Base-by-base conservation (phyloP, 495 filamentous ascomycete species). In the Baudoinia panamericana region DNA sequence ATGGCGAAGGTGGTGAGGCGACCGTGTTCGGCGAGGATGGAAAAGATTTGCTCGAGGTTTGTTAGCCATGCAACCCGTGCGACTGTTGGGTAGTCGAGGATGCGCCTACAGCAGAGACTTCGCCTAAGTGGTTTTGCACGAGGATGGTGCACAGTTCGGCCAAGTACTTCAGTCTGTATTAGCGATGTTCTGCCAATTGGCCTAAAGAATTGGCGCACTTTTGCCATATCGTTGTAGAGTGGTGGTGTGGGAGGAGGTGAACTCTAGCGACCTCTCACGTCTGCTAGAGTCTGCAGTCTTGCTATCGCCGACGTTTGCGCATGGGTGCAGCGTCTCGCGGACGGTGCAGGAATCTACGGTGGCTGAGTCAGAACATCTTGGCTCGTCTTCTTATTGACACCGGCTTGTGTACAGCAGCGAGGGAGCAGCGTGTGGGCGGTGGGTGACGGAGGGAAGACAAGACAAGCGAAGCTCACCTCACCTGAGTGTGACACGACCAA, bases 81-180 rank as follows among this genome's bases (percentile, higher is more conserved):
- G 9, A 9, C 26, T 13, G 13, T 29, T 13, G 9, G n/a, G n/a
- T n/a, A n/a, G n/a, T n/a, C n/a, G n/a, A n/a, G n/a, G n/a, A 31
- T 31, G 16, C 24, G 69, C 84, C 53, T 78, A 96, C 88, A 56
- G 83, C 82, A 36, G 83, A 80, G 20, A 97, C 70, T 54, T 93
- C 82, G 49, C 90, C 90, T 60, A 86, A 84, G 16, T 80, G 70
- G 53, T 94, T 84, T 44, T 84, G 72, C 31, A 95, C 75, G n/a
- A 95, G 71, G 52, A 94, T 75, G 61, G 75, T 67, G 63, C 84
- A 93, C 36, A 96, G 79, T 71, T 96, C 82, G 54, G 73, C 70
- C 30, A 61, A 47, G 27, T 58, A 38, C 60, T 63, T 38, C 30
- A 4, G 24, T 43, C 13, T 8, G 19, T 43, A 10, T 4, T 29